These are phyloP conservation scores for Recurvomyces mirabilis DNA, from an alignment of 495 filamentous ascomycete genomes.

Conservation along the genomic window DNA sequence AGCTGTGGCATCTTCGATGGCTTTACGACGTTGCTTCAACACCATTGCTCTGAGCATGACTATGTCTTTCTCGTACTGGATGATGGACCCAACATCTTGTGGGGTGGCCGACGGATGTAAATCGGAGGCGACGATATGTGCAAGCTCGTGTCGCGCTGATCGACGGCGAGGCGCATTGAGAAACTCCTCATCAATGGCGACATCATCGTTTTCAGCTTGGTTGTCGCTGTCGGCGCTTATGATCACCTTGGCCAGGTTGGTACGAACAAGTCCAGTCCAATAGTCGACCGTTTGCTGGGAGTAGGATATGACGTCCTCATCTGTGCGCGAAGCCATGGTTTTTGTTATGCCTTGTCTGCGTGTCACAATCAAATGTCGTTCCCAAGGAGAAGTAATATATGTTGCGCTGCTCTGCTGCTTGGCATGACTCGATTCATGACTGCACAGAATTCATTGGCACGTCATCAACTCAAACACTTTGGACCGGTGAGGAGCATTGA, in stretches of 20 bases:
- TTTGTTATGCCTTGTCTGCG: no score
- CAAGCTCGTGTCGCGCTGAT: conserved; percentile 20
- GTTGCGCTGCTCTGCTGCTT: no score
- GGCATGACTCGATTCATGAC: no score
- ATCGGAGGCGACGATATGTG: conserved; percentile 16
- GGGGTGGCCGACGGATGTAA: conserved; percentile 16
- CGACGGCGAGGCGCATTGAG: conserved; percentile 18
- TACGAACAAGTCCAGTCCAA: neutral
- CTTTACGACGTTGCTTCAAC: conserved; percentile 15
- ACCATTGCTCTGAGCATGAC: conserved; percentile 16
- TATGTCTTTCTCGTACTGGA: conserved; percentile 27
- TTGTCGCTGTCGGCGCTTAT: neutral
- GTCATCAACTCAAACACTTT: no score
- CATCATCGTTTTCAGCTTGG: neutral
- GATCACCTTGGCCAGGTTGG: neutral
- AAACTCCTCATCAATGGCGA: neutral
- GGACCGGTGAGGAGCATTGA: no score
- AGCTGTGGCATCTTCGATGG: conserved; percentile 14
- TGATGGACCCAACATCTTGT: conserved; percentile 21
- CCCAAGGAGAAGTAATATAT: no score
- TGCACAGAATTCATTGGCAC: no score
- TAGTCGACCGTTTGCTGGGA: neutral
- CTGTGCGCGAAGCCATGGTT: no score
- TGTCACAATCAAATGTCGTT: no score
- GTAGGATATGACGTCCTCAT: neutral